These are phyloP conservation scores for Lentinus tigrinus DNA, from an alignment of 768 basidiomycete species.

Conservation along the genomic window DNA sequence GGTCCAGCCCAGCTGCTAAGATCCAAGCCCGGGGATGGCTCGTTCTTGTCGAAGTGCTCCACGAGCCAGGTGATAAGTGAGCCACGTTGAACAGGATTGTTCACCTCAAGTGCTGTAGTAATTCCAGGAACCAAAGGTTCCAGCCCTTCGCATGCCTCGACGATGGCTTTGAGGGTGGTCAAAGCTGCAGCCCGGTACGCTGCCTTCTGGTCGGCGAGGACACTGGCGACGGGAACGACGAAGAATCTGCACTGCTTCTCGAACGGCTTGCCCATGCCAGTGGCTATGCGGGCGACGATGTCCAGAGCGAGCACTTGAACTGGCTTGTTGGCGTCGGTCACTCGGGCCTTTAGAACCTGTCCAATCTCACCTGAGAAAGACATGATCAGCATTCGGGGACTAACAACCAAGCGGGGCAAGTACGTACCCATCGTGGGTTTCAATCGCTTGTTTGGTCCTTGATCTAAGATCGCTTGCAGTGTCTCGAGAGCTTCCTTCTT, in stretches of 20 bases:
- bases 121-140: slow-evolving; percentile 81
- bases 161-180: slow-evolving; percentile 79
- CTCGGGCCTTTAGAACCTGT: slow-evolving; percentile 81
- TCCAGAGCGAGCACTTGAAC: slow-evolving; percentile 90
- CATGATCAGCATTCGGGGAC: slow-evolving; percentile 5
- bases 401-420: neutral
- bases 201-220: slow-evolving; percentile 91
- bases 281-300: slow-evolving; percentile 85
- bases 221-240: slow-evolving; percentile 72
- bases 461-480: slow-evolving; percentile 80
- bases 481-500: slow-evolving; percentile 93
- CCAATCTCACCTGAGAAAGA: slow-evolving; percentile 76
- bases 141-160: slow-evolving; percentile 78
- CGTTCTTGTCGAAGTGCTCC: slow-evolving; percentile 73
- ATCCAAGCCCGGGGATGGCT: slow-evolving; percentile 57
- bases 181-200: slow-evolving; percentile 77
- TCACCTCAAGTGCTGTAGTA: slow-evolving; percentile 75
- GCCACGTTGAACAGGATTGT: slow-evolving; percentile 85
- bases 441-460: slow-evolving; percentile 88
- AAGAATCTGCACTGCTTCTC: slow-evolving; percentile 86
- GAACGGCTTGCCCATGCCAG: slow-evolving; percentile 94
- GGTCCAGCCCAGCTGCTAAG: slow-evolving; percentile 64
- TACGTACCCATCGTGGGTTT: slow-evolving; percentile 83
- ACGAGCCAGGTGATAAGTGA: slow-evolving; percentile 77
- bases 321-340: slow-evolving; percentile 90